Conservation (phyloP, 495 filamentous ascomycete species). For the Amniculicola lignicola region DNA sequence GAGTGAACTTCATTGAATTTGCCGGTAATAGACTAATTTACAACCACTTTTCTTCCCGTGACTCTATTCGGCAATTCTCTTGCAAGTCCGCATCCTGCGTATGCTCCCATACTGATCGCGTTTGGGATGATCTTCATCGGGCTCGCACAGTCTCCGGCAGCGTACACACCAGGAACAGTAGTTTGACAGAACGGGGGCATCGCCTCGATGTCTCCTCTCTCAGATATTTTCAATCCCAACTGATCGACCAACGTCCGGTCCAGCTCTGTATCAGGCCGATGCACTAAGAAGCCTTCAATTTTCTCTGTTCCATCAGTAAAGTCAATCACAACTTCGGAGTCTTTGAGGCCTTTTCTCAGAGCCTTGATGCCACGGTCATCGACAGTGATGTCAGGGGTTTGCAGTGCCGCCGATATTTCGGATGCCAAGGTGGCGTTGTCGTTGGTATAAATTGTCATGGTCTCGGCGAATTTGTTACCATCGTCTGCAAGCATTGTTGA, state of each 20-base stretch:
- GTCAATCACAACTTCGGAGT: neutral
- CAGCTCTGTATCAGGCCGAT: slow-evolving; percentile 5
- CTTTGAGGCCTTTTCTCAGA: neutral
- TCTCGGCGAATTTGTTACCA: neutral
- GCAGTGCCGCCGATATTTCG: slow-evolving; percentile 3
- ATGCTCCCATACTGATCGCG: slow-evolving; percentile 1
- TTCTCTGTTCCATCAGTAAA: slow-evolving; percentile 15
- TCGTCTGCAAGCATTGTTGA: slow-evolving; percentile 6
- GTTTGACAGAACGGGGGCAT: slow-evolving; percentile 22
- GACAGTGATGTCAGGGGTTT: neutral
- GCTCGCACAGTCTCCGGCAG: slow-evolving; percentile 20
- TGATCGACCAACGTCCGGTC: slow-evolving; percentile 13
- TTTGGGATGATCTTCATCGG: slow-evolving; percentile 18
- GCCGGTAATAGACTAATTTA: neutral
- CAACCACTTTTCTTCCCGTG: neutral
- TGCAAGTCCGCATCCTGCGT: neutral
- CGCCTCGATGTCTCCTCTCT: slow-evolving; percentile 7
- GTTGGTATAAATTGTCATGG: slow-evolving; percentile 28
- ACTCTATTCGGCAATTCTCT: neutral
- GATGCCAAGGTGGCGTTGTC: slow-evolving; percentile 2
- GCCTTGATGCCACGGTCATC: slow-evolving; percentile 15
- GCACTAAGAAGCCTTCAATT: slow-evolving; percentile 15
- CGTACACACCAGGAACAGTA: slow-evolving; percentile 26
- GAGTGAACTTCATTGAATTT: neutral
- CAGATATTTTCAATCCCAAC: slow-evolving; percentile 6